A percentile compares a stretch with the other conserved stretches of the same genome.
Evolutionary conservation across 2,329 filamentous ascomycete species (phyloP).

Genomic region (Xylariaceae sp.): DNA sequence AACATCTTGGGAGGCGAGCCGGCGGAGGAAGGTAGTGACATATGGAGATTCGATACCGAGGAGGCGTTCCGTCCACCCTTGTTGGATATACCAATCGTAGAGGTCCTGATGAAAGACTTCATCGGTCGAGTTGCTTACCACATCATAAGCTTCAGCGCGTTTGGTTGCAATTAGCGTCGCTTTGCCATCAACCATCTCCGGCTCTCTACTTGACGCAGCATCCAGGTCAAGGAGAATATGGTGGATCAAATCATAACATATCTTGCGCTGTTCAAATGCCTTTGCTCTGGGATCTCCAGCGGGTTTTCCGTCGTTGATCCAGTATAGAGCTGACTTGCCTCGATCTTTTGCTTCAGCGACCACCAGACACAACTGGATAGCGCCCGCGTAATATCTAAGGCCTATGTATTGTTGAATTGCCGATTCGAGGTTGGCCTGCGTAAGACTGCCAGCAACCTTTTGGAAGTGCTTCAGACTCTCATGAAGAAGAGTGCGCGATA

Average conservation of each 20-base stretch:
- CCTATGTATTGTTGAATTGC: constrained; percentile 81
- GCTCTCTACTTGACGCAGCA: constrained; percentile 68
- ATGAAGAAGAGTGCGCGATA: constrained; percentile 79
- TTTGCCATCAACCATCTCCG: constrained; percentile 78
- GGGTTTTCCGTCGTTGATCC: constrained; percentile 85
- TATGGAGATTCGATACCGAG: constrained; percentile 84
- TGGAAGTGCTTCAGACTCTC: constrained; percentile 90
- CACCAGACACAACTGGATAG: constrained; percentile 83
- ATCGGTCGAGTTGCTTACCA: constrained; percentile 87
- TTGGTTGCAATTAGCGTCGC: constrained; percentile 78
- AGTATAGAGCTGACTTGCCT: constrained; percentile 82
- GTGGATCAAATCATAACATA: constrained; percentile 88
- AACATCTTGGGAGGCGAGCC: constrained; percentile 74
- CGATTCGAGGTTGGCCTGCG: constrained; percentile 77
- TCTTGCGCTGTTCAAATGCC: constrained; percentile 73
- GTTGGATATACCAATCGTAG: constrained; percentile 96
- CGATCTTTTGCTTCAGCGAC: constrained; percentile 87
- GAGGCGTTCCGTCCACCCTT: constrained; percentile 84
- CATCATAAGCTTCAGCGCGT: constrained; percentile 84
- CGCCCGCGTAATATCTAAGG: constrained; percentile 91
- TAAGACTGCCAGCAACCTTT: constrained; percentile 83
- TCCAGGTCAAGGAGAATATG: constrained; percentile 82
- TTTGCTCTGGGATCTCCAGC: constrained; percentile 71
- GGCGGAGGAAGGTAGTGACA: constrained; percentile 84
- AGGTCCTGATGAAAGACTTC: constrained; percentile 94